Evolutionary conservation across 352 stramenopile genomes (phyloP), one percentile per base, ranked within the genome.

Genomic region (Elongisporangium prolatum): DNA sequence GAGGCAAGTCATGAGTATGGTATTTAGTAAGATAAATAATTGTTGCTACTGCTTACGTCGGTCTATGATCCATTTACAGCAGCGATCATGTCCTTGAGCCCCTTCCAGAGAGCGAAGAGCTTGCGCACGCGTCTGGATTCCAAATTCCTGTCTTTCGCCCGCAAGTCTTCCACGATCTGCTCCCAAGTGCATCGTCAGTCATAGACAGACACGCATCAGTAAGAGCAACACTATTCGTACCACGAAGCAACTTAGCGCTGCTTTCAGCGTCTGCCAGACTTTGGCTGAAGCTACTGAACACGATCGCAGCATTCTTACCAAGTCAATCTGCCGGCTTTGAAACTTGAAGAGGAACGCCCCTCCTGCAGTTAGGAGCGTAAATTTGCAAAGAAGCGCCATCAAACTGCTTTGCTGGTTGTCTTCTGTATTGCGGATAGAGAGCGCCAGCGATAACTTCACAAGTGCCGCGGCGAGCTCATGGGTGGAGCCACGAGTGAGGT

Each of bases 121-220:
- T 40, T 40, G 28, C 28, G 28, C 28, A 40, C 5, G 14, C 9
- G 28, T 40, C 28, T 40, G 28, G 28, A 13, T 6, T 40, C 28
- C 28, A 9, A 40, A 9, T 40, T 40, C 5, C 28, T 40, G 28
- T 13, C 28, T 14, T 40, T 40, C 28, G n/a, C 18, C 61, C 56
- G 48, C 14, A 83, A 21, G 49, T 83, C 59, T 54, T 83, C 74
- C 38, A 83, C 64, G 14, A 83, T 55, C 74, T 83, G 37, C 25
- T n/a, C n/a, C n/a, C 14, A 54, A 38, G 34, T 20, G 28, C 28
- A 18, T 17, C 40, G 24, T 16, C 10, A 60, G 21, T 9, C 13
- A 59, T 47, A 3, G 20, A 48, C 24, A 48, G n/a, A n/a, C n/a
- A 25, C 24, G 18, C 54, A 13, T 40, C 28, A 40, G 9, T 13